phyloP scores from a whole-genome alignment of 352 stramenopile species.

The Pythium coloratum region DNA sequence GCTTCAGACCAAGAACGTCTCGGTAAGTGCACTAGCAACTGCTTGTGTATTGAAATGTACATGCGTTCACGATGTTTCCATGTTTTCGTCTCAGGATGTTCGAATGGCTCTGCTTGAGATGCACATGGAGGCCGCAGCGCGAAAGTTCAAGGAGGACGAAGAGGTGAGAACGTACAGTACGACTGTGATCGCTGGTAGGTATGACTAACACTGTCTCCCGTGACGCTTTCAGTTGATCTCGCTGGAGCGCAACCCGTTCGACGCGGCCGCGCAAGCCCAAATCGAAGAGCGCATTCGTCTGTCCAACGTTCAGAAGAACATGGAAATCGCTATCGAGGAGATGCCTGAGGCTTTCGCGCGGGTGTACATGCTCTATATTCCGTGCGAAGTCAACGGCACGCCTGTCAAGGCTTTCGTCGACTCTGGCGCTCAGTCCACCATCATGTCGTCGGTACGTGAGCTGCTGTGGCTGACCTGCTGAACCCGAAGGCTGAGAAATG shows the following conservation, averaged over 20 bases:
- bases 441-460: conserved; percentile 87
- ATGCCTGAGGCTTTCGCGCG: conserved; percentile 86
- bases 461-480: no score
- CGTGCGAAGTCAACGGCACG: conserved; percentile 77
- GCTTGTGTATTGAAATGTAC: neutral
- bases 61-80: neutral
- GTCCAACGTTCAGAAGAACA: conserved; percentile 87
- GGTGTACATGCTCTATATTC: conserved; percentile 90
- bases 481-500: no score
- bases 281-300: conserved; percentile 86
- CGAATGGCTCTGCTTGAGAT: conserved; percentile 84
- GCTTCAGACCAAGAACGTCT: conserved; percentile 63
- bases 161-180: conserved; percentile 33
- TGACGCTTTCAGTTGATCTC: conserved; percentile 28
- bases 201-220: neutral
- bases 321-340: conserved; percentile 89
- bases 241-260: conserved; percentile 77
- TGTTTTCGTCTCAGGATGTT: conserved; percentile 48
- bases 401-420: conserved; percentile 92
- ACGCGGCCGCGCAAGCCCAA: conserved; percentile 69
- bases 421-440: conserved; percentile 88
- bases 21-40: conserved; percentile 36
- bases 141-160: conserved; percentile 79
- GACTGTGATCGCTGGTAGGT: neutral
- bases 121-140: conserved; percentile 79